Conservation (phyloP, 805 yeast genomes). For the Martiniozyma abietophila region DNA sequence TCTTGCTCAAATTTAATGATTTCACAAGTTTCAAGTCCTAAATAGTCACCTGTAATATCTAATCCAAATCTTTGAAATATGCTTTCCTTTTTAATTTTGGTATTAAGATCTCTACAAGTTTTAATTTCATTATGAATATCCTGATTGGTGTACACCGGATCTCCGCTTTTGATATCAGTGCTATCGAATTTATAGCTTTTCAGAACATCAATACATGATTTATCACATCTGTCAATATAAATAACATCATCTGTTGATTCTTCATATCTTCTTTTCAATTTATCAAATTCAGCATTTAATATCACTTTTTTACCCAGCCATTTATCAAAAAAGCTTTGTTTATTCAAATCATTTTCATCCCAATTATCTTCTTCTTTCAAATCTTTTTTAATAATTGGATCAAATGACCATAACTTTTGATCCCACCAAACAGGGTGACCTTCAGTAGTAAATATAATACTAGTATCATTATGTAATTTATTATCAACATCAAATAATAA, state of each 20-base stretch:
- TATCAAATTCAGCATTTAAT: slow-evolving; percentile 13
- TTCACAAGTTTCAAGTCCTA: slow-evolving; percentile 13
- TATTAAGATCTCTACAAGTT: too few relatives aligned
- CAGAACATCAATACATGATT: too few relatives aligned
- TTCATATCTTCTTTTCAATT: slow-evolving; percentile 8
- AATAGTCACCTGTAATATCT: too few relatives aligned
- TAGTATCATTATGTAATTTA: slow-evolving; percentile 31
- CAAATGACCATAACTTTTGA: slow-evolving; percentile 16
- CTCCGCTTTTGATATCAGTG: too few relatives aligned
- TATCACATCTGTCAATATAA: background rate
- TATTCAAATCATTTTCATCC: slow-evolving; percentile 2
- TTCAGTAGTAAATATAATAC: slow-evolving; percentile 65
- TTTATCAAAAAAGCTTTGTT: slow-evolving; percentile 3
- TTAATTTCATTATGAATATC: too few relatives aligned
- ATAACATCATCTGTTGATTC: background rate
- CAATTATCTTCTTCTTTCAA: slow-evolving; percentile 7
- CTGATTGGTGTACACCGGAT: too few relatives aligned
- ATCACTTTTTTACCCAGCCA: slow-evolving; percentile 3
- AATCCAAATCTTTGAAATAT: too few relatives aligned
- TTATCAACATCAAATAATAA: slow-evolving; percentile 67
- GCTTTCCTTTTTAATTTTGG: too few relatives aligned
- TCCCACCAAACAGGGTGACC: slow-evolving; percentile 85
- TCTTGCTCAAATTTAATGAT: background rate
- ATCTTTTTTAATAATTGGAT: slow-evolving; percentile 15
- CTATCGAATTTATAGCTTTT: too few relatives aligned